Base-by-base conservation (phyloP, 2,329 filamentous ascomycete species). In the Hymenoscyphus fraxineus region DNA sequence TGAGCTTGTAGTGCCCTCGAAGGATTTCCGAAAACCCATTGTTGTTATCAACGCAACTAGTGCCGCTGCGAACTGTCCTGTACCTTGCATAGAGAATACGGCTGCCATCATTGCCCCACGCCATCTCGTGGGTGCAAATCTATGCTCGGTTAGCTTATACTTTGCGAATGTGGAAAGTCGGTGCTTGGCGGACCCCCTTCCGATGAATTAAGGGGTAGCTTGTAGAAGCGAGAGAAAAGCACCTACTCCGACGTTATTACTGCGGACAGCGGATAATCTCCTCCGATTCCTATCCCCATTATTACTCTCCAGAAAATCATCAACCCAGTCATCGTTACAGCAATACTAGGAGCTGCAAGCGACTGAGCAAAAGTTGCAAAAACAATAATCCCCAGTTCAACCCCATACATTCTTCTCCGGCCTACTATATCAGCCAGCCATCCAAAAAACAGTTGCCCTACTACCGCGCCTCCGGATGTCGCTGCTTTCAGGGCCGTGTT, bases 51-150 rank as follows among this genome's bases (percentile, higher is more conserved):
- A 79, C 13, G 89, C 86, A 22, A 93, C 83, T 6, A 93, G 79
- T 32, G 89, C 88, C 13, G 89, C 88, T 22, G 81, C 80, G 60
- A 94, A 85, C 73, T 94, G 90, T n/a, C 91, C 91, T 32, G 93
- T 80, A 58, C 90, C 90, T 73, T 95, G 91, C 90, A 93, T 93
- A 44, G 89, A 90, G 73, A 95, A 95, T 59, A 94, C 90, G 16
- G 89, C 84, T 12, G 88, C 89, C 81, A 95, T 90, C 88, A 95
- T 94, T 64, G 88, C 89, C 66, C 90, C 91, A 71, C 91, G 83
- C 86, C 90, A 93, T 71, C 89, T 86, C 13, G 91, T 94, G 2
- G 90, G 92, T 9, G 91, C 90, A 74, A 94, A 94, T 71, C 85
- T 86, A 13, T 44, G 55, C 12, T 9, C 13, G 10, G 35, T 54